A percentile compares a stretch with the other conserved stretches of the same genome.
These are phyloP conservation scores for Ligustrum vulgare DNA, from an alignment of 257 asterid species.

Conservation along the genomic window DNA sequence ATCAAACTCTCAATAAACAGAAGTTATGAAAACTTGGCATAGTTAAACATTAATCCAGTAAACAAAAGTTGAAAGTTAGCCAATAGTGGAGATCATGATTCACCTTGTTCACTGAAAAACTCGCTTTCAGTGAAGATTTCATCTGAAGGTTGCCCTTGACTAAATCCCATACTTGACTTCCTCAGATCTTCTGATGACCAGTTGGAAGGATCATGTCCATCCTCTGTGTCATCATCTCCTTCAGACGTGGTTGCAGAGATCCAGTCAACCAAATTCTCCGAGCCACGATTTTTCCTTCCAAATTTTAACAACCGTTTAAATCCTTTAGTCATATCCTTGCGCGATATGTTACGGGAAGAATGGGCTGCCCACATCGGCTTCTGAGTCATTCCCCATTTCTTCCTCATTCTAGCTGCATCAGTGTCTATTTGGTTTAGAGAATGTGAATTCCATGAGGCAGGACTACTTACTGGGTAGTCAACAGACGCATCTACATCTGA, in stretches of 20 bases:
- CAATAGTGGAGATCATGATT: constrained; percentile 6
- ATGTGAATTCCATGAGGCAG: constrained; percentile 72
- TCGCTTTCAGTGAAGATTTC: constrained; percentile 70
- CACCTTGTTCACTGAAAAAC: constrained; percentile 71
- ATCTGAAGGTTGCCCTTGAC: constrained; percentile 70
- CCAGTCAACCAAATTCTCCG: constrained; percentile 81
- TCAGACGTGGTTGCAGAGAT: constrained; percentile 94
- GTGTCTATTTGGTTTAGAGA: constrained; percentile 55
- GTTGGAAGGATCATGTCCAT: constrained; percentile 71
- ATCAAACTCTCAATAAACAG: neutral
- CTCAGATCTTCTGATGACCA: constrained; percentile 77
- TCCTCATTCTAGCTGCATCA: constrained; percentile 73
- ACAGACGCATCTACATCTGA: constrained; percentile 76
- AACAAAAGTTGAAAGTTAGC: constrained; percentile 3
- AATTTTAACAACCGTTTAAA: constrained; percentile 76
- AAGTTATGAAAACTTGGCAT: neutral
- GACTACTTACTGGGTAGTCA: constrained; percentile 80
- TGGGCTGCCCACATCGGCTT: constrained; percentile 55
- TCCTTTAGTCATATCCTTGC: constrained; percentile 79
- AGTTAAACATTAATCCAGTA: constrained; percentile 1
- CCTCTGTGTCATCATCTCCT: constrained; percentile 94
- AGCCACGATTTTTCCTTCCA: constrained; percentile 75
- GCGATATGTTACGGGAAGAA: constrained; percentile 51
- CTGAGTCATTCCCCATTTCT: constrained; percentile 81
- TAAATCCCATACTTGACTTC: constrained; percentile 85